These are phyloP conservation scores for Chlamydomonas sphaeroides DNA, from an alignment of 139 green algal genomes.

Conservation along the genomic window DNA sequence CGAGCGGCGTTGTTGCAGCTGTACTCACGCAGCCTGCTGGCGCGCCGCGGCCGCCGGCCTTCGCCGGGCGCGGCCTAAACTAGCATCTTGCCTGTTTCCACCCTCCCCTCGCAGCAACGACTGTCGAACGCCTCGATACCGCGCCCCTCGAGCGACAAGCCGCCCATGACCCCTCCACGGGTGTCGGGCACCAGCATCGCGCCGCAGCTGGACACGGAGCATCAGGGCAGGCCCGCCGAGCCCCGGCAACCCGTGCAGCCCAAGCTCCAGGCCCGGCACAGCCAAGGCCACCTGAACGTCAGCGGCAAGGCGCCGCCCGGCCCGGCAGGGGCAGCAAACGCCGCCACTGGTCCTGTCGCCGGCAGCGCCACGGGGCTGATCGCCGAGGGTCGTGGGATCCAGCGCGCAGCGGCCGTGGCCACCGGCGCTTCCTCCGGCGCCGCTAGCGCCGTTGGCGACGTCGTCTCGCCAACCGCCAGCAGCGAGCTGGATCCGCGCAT, in stretches of 20 bases:
- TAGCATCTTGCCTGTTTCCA: background rate
- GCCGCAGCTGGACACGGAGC: conserved; percentile 13
- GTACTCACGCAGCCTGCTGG: too few species aligned
- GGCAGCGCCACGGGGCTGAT: background rate
- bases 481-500: background rate
- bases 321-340: background rate
- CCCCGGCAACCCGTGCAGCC: too few species aligned
- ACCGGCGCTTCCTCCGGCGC: too few species aligned
- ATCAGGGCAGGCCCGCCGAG: background rate
- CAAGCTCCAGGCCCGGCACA: background rate
- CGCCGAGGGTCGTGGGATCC: conserved; percentile 39
- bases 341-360: background rate
- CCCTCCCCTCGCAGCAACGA: background rate
- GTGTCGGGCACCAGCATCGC: conserved; percentile 42
- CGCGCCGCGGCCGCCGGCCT: background rate
- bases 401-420: background rate
- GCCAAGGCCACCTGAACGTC: background rate
- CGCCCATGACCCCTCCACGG: conserved; percentile 33
- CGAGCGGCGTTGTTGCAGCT: too few species aligned
- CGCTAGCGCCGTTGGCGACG: too few species aligned
- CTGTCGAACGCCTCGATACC: background rate
- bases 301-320: conserved; percentile 11
- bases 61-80: background rate
- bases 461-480: too few species aligned
- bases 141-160: background rate